These are phyloP conservation scores for Trichothecium sympodiale DNA, from an alignment of 2,329 filamentous ascomycete species.

Conservation along the genomic window DNA sequence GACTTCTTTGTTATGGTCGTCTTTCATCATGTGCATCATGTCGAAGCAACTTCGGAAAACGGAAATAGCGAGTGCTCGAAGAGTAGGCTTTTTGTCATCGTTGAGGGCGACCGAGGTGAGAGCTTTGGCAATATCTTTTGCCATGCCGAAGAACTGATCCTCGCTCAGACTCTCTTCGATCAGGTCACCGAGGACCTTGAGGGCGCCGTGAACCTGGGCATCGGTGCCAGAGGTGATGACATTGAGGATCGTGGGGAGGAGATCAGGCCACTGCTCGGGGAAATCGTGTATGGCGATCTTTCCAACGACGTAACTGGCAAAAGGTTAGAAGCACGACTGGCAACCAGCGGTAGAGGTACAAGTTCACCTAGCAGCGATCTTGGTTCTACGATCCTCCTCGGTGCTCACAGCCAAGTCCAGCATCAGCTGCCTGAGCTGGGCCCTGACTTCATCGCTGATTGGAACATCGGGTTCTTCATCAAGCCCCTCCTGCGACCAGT, in stretches of 20 bases:
- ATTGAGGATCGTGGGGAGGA: constrained; percentile 70
- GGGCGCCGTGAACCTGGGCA: constrained; percentile 73
- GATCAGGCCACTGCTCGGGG: constrained; percentile 85
- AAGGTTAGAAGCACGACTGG: neutral
- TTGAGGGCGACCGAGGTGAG: constrained; percentile 76
- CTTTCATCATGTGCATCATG: constrained; percentile 91
- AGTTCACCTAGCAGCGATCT: constrained; percentile 71
- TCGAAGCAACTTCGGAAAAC: constrained; percentile 91
- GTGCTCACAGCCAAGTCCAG: constrained; percentile 66
- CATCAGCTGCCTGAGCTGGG: constrained; percentile 59
- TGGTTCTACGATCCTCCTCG: constrained; percentile 74
- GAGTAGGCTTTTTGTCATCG: constrained; percentile 58
- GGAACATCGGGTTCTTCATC: constrained; percentile 52
- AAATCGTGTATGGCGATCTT: constrained; percentile 93
- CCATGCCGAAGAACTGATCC: constrained; percentile 87
- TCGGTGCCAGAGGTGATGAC: constrained; percentile 69
- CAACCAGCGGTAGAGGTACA: neutral
- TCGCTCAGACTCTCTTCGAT: constrained; percentile 91
- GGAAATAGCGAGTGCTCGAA: constrained; percentile 77
- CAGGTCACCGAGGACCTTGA: constrained; percentile 79
- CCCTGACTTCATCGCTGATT: constrained; percentile 63
- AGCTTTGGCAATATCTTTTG: constrained; percentile 71
- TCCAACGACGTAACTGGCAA: constrained; percentile 60
- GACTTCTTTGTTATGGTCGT: constrained; percentile 78
- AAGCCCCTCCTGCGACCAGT: constrained; percentile 71